Evolutionary conservation across 805 yeast species (phyloP), one percentile per base, ranked within the genome.

Genomic region (Starmerella roubikii): DNA sequence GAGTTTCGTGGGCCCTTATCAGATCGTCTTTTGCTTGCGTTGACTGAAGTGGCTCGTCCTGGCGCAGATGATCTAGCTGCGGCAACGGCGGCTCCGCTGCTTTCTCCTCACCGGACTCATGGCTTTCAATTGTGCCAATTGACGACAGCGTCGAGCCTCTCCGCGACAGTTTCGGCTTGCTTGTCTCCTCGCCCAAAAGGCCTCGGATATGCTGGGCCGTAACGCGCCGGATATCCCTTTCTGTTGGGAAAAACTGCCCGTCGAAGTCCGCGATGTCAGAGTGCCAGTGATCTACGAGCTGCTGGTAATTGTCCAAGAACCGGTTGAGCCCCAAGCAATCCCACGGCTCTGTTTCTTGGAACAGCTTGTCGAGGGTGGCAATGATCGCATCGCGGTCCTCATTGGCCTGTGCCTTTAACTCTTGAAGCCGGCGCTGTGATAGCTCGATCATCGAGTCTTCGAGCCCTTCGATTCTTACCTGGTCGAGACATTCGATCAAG

Each of bases 261-360:
- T 82, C 96, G 60, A 91, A 88, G 7, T 73, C 79, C 27, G 73
- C 68, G 51, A 91, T 85, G 41, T 78, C 93, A 18, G 59, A 51
- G 58, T 88, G 94, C 97, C 97, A 91, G 30, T 66, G 71, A 18
- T 83, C 85, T 3, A 93, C 86, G 22, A 76, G 61, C 40, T 79
- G 85, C 52, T 88, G 95, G 15, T 88, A 65, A 26, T 69, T 69
- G 49, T 88, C 64, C 21, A 85, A 59, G 2, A 80, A 69, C 0
- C 71, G 61, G 52, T 93, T 91, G 48, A 91, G 59, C 11, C 74
- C 68, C 32, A 88, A 56, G 55, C 80, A 80, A 28, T 74, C 78
- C 6, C 78, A 70, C 0, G 82, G 77, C 1, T 65, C 57, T 0
- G 81, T 71, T 2, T 63, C 56, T 20, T 67, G 56, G 51, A 77